Conservation (phyloP, 192 early-diverging fungal species). For the Phycomyces nitens region DNA sequence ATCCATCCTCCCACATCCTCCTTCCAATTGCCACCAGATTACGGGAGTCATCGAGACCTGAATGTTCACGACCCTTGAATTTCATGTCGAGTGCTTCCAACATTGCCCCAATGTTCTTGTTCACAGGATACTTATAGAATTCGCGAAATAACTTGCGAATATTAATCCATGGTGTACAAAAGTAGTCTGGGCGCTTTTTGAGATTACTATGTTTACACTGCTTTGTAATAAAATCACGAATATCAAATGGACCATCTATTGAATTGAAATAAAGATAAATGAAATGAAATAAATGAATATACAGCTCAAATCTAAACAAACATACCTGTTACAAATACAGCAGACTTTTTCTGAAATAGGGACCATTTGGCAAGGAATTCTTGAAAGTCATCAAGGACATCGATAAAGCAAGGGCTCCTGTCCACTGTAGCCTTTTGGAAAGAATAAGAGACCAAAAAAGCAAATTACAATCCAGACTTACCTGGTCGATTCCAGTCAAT, state of each 20-base stretch:
- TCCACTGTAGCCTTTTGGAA: conserved; percentile 46
- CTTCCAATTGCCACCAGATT: conserved; percentile 73
- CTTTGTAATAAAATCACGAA: conserved; percentile 79
- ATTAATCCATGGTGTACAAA: conserved; percentile 60
- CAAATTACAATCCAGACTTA: conserved; percentile 19
- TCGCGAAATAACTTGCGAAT: conserved; percentile 55
- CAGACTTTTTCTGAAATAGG: conserved; percentile 39
- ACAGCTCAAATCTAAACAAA: no score
- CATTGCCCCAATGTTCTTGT: conserved; percentile 64
- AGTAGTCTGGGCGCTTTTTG: conserved; percentile 53
- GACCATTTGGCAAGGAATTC: conserved; percentile 42
- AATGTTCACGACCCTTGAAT: conserved; percentile 75
- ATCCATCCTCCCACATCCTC: conserved; percentile 46
- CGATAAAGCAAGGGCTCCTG: conserved; percentile 41
- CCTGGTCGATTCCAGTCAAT: conserved; percentile 81
- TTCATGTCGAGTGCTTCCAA: conserved; percentile 50
- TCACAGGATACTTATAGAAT: conserved; percentile 43
- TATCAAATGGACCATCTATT: conserved; percentile 74
- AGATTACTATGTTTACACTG: conserved; percentile 61
- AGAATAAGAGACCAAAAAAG: neutral
- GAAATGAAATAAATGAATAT: no score
- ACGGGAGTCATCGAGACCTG: conserved; percentile 76
- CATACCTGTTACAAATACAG: conserved; percentile 42
- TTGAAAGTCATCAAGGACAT: conserved; percentile 50
- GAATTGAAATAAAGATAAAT: no score